Evolutionary conservation across 495 filamentous ascomycete genomes (phyloP), one percentile per base, ranked within the genome.

Genomic region (Neurospora sp.): DNA sequence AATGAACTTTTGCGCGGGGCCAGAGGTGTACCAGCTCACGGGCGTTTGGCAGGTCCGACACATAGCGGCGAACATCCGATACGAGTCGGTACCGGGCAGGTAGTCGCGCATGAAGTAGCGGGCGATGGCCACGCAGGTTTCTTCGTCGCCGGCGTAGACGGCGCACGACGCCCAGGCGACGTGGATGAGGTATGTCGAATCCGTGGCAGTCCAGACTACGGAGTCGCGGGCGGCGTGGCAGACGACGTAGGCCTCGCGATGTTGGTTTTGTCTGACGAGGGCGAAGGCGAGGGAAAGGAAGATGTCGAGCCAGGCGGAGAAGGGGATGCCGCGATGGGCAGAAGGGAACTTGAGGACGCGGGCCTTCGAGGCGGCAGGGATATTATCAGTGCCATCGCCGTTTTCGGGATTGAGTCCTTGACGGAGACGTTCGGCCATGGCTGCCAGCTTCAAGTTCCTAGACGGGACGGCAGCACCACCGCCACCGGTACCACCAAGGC

Each of bases 91-190:
- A 5, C 92, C 90, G 73, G 93, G 95, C 74, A 94, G 91, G 79
- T 93, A 93, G 74, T 93, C 89, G 74, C 90, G 91, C 87, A 97
- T 94, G 75, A 97, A 95, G 88, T 91, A 95, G 31, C 96, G 91
- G 39, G 86, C 85, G 27, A 87, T 81, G 16, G 90, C 89, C 1
- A 90, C 85, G 72, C 93, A 88, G 0, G 90, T 91, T 75, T 94
- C 90, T 66, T 95, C 93, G 79, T 98, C 95, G 75, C 91, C 88
- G 16, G 89, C 87, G 69, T 90, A 85, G 42, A 99, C 84, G 7
- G 93, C 95, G 79, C 96, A 99, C 18, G 92, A 88, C 39, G 94
- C 90, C 89, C 92, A 95, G 70, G 91, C 91, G 10, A 95, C 84
- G 80, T 97, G 91, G 73, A 95, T 92, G 74, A 90, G 82, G 73